Percentiles rank a stretch among this genome's conserved stretches.
Evolutionary conservation across 2,329 filamentous ascomycete species (phyloP).

Genomic region (Colletotrichum godetiae): DNA sequence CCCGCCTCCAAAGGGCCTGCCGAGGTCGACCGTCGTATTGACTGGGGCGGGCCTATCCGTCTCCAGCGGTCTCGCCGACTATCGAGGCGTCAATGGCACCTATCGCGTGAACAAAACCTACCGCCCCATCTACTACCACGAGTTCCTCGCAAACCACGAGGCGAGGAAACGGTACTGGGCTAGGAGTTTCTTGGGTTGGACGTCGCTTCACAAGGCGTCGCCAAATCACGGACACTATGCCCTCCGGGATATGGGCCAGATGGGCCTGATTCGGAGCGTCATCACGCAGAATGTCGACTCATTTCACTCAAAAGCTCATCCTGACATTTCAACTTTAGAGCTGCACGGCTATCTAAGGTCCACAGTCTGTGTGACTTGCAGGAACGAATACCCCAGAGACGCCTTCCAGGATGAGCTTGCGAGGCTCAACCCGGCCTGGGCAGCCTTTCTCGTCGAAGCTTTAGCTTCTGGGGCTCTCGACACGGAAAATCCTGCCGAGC

Average conservation of each 20-base stretch:
- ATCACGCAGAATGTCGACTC: constrained; percentile 98
- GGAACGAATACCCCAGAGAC: constrained; percentile 75
- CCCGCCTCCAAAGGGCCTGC: constrained; percentile 61
- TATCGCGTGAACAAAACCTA: constrained; percentile 93
- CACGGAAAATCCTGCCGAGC: constrained; percentile 79
- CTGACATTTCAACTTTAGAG: constrained; percentile 79
- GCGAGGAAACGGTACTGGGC: constrained; percentile 96
- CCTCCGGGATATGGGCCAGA: constrained; percentile 74
- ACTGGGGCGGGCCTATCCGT: constrained; percentile 94
- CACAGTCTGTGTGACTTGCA: constrained; percentile 84
- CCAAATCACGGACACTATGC: constrained; percentile 87
- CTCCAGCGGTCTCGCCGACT: constrained; percentile 92
- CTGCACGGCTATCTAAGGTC: constrained; percentile 91
- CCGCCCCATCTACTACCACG: constrained; percentile 91
- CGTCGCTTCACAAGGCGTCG: constrained; percentile 78
- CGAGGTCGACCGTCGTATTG: constrained; percentile 61
- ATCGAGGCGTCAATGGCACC: constrained; percentile 88
- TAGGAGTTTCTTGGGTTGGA: constrained; percentile 92
- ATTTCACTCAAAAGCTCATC: constrained; percentile 85
- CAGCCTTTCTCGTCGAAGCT: constrained; percentile 77
- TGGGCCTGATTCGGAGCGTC: constrained; percentile 80
- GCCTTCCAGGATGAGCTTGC: constrained; percentile 82
- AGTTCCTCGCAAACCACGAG: constrained; percentile 86
- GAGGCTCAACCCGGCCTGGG: constrained; percentile 87
- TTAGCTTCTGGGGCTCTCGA: constrained; percentile 80